These are phyloP conservation scores for Yamadazyma pseudoaaseri DNA, from an alignment of 1,139 yeast genomes.

Conservation along the genomic window DNA sequence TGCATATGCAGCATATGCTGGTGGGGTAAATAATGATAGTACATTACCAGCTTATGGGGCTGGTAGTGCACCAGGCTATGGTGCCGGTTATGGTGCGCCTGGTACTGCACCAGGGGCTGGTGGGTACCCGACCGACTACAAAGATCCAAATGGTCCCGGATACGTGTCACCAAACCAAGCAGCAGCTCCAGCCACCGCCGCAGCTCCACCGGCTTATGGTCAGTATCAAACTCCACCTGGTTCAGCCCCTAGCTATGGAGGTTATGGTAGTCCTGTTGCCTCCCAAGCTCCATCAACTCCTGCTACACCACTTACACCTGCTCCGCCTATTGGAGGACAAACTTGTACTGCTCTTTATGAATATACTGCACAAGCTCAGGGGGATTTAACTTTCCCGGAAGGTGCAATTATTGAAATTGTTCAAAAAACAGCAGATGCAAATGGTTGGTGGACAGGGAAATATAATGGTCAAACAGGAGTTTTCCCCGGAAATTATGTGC, in stretches of 20 bases:
- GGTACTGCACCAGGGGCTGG: constrained; percentile 3
- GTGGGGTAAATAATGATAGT: constrained; percentile 15
- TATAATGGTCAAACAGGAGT: constrained; percentile 84
- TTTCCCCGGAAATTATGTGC: constrained; percentile 96
- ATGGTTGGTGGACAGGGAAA: constrained; percentile 99
- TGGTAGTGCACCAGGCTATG: constrained; percentile 16
- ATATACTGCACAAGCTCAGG: constrained; percentile 81
- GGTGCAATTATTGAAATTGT: constrained; percentile 85
- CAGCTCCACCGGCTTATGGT: constrained; percentile 9
- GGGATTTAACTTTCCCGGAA: constrained; percentile 83
- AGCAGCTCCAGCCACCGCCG: constrained; percentile 2
- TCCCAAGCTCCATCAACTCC: constrained; percentile 30
- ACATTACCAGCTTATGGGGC: constrained; percentile 8
- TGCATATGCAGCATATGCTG: constrained; percentile 26
- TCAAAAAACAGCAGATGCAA: constrained; percentile 76
- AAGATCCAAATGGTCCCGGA: constrained; percentile 18
- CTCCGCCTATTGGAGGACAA: constrained; percentile 27
- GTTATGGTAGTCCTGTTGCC: constrained; percentile 11
- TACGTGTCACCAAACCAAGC: constrained; percentile 12
- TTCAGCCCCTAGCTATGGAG: constrained; percentile 19
- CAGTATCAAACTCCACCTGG: constrained; percentile 11
- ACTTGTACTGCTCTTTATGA: constrained; percentile 77
- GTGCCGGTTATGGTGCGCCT: constrained; percentile 16
- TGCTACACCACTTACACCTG: constrained; percentile 30
- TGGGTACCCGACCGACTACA: constrained; percentile 14